Percentiles rank a stretch among this genome's conserved stretches.
Evolutionary conservation across 305 asterid genomes (phyloP).

Genomic region (Fraxinus albicans): DNA sequence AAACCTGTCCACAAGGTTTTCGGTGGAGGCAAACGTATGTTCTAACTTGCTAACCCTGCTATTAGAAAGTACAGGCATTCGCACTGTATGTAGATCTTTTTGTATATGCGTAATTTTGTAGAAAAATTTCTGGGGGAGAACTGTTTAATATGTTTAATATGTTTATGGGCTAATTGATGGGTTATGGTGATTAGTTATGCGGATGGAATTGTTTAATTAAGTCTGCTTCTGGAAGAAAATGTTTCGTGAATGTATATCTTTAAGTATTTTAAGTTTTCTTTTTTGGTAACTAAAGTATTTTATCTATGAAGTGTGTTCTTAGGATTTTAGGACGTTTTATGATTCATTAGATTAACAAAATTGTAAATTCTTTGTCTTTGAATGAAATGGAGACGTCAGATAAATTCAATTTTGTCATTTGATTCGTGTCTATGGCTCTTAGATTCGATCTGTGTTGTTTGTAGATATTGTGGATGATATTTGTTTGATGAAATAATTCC

Average conservation of each 20-base stretch:
- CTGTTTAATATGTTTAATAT: background rate
- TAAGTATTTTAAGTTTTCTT: background rate
- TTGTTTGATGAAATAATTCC: background rate
- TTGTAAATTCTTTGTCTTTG: background rate
- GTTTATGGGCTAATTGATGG: background rate
- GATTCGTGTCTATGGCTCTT: background rate
- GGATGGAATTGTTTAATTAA: background rate
- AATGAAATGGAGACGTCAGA: background rate
- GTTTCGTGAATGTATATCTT: background rate
- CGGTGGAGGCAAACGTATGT: constrained; percentile 91
- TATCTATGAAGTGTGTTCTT: background rate
- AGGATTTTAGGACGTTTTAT: background rate
- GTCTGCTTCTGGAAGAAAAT: background rate
- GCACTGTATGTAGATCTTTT: background rate
- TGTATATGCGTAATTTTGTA: background rate
- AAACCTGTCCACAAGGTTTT: constrained; percentile 79
- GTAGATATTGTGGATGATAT: background rate
- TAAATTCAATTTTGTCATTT: background rate
- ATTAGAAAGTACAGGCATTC: background rate
- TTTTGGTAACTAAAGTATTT: background rate
- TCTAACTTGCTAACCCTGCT: background rate
- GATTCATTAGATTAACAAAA: background rate
- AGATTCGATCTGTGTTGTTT: background rate
- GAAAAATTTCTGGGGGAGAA: background rate
- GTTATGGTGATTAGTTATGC: background rate